These are phyloP conservation scores for Discostella pseudostelligera DNA, from an alignment of 108 stramenopile genomes.

Conservation along the genomic window DNA sequence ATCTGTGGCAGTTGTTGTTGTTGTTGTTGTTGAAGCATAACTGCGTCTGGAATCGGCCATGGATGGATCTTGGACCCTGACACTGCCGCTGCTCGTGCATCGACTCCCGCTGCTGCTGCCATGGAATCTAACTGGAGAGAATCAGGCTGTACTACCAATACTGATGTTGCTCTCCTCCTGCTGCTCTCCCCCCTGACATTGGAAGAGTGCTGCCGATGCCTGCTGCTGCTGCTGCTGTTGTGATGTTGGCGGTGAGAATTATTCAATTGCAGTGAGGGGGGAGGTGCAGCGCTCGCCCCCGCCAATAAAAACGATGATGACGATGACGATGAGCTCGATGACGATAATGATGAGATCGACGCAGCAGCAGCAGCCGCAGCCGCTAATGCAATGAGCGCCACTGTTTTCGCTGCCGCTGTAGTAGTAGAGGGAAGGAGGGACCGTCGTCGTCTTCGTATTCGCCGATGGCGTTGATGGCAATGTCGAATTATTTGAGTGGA, in stretches of 20 bases:
- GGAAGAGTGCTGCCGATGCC: background rate
- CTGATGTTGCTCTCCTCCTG: no score
- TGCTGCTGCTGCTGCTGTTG: background rate
- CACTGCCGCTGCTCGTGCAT: no score
- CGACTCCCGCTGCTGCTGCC: no score
- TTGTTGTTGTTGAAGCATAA: background rate
- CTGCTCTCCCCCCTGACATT: no score
- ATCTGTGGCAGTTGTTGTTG: background rate
- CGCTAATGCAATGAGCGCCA: background rate
- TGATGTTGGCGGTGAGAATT: background rate
- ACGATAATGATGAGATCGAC: background rate
- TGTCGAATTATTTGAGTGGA: no score
- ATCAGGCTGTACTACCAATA: no score
- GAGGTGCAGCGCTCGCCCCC: background rate
- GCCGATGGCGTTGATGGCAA: background rate
- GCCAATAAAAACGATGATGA: background rate
- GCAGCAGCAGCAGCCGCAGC: background rate
- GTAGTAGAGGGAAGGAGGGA: no score
- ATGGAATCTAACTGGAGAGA: no score
- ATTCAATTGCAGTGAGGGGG: background rate
- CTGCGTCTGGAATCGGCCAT: no score
- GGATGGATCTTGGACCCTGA: no score
- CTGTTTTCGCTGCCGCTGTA: background rate
- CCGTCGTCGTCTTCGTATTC: background rate
- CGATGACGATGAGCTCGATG: background rate